Base-by-base conservation (phyloP, 331 rosid species). In the Erythrophleum ivorense region DNA sequence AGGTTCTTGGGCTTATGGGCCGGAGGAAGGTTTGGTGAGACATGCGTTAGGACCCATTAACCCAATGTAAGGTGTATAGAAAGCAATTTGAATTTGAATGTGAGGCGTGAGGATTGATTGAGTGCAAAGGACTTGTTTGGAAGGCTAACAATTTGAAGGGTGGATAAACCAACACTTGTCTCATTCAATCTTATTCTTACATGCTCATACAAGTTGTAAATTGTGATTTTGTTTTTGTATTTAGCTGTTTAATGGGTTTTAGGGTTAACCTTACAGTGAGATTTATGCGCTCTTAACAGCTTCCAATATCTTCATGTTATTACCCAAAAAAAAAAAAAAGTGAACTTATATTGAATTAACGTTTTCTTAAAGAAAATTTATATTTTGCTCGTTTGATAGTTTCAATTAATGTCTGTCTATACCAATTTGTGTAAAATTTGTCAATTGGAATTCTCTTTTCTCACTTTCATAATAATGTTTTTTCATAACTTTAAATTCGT, bases 1-100 rank as follows among this genome's bases (percentile, higher is more conserved):
- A 70, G 40, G 57, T 49, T 63, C 43, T 77, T 64, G 73, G 95
- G 36, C 90, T 88, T n/a, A 52, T 89, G 77, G 90, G 90, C 78
- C 89, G 83, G 15, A 81, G 85, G 21, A 84, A 83, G 78, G 95
- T 86, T 16, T 74, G 87, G 87, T 89, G 81, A 91, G 55, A n/a
- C 6, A 0, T 8, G 0, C 3, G 0, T 15, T 16, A 0, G 8
- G 4, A 4, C 73, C 12, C 40, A 33, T 2, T 0, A 19, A 40
- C n/a, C 10, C 6, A 65, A 12, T 48, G 11, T 15, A 6, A 13
- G 46, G 5, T 34, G 24, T 33, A 14, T 29, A 31, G 40, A 29
- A 7, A 7, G 40, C 40, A 43, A 43, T 24, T 24, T 3, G 48
- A 4, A 43, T 43, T 43, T 4, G 40, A 36, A 36, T 4, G 40